phyloP scores from a whole-genome alignment of 352 stramenopile species.

The Thalassiosira exigua region DNA sequence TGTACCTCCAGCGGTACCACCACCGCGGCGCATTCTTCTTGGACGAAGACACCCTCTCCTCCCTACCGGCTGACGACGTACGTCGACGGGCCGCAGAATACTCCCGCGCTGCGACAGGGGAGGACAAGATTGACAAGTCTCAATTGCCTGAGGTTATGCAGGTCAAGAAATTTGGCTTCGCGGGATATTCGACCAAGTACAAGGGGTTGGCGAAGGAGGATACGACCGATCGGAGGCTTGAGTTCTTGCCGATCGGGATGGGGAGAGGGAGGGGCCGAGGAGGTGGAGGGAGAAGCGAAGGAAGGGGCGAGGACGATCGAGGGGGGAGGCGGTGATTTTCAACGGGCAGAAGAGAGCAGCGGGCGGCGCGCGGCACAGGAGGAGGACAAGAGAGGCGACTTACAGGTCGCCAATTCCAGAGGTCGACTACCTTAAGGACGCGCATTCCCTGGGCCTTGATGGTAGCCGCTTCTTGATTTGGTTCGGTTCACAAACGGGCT shows the following conservation, averaged over 20 bases:
- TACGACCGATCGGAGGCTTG: constrained; percentile 85
- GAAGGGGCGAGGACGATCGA: constrained; percentile 6
- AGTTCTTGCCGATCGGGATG: constrained; percentile 44
- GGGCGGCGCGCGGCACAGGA: no score
- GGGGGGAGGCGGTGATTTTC: no score
- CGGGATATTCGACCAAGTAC: constrained; percentile 95
- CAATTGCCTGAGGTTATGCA: constrained; percentile 94
- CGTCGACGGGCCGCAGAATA: constrained; percentile 87
- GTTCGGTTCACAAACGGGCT: no score
- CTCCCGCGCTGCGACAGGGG: constrained; percentile 88
- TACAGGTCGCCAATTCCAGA: no score
- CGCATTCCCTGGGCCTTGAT: no score
- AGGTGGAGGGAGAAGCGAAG: constrained; percentile 4
- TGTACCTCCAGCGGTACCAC: constrained; percentile 98
- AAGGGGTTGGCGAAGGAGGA: constrained; percentile 98
- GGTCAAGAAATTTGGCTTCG: constrained; percentile 97
- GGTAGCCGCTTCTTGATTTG: no score
- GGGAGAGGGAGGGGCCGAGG: neutral
- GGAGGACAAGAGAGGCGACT: no score
- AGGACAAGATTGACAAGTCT: constrained; percentile 93
- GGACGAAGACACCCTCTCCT: constrained; percentile 90
- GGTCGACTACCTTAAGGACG: no score
- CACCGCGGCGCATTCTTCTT: constrained; percentile 98
- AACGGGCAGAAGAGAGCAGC: no score
- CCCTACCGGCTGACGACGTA: constrained; percentile 88